These are phyloP conservation scores for Ramaria sp. DNA, from an alignment of 768 basidiomycete genomes.

Conservation along the genomic window DNA sequence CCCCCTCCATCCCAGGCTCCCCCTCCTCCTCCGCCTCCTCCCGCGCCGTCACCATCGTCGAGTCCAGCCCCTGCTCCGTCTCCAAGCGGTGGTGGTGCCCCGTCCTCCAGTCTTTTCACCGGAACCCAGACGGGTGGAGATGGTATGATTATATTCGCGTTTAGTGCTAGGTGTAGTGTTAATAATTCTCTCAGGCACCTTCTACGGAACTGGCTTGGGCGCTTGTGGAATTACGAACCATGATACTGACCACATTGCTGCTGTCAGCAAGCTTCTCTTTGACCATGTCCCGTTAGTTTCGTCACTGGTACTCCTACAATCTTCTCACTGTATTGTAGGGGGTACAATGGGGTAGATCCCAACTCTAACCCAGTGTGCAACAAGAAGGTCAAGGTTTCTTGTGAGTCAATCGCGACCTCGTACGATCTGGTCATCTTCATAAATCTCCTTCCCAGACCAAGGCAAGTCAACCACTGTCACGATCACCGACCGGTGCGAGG, in stretches of 20 bases:
- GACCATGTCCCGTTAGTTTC: conserved; percentile 48
- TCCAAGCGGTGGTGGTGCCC: not conserved
- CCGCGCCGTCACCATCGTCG: not conserved
- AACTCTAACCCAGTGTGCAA: conserved; percentile 70
- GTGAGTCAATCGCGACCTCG: conserved; percentile 26
- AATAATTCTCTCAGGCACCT: conserved; percentile 31
- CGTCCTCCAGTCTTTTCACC: not conserved
- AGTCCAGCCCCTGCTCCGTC: not conserved
- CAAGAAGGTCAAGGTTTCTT: conserved; percentile 31
- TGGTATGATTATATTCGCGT: not conserved
- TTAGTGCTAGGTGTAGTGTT: not conserved
- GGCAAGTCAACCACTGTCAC: conserved; percentile 39
- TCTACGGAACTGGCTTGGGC: conserved; percentile 48
- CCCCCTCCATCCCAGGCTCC: not conserved
- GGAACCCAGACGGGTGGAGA: not conserved
- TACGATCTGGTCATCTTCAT: conserved; percentile 1
- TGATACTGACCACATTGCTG: conserved; percentile 43
- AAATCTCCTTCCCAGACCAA: conserved; percentile 28
- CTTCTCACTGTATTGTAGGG: conserved; percentile 26
- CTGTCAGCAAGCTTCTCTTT: conserved; percentile 44
- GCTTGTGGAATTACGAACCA: conserved; percentile 52
- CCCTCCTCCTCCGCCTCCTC: not conserved
- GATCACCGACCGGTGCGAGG: conserved; percentile 54
- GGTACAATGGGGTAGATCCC: conserved; percentile 48
- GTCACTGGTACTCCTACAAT: not conserved